Conservation (phyloP, 2,329 filamentous ascomycete species). For the Monosporascus sp. region DNA sequence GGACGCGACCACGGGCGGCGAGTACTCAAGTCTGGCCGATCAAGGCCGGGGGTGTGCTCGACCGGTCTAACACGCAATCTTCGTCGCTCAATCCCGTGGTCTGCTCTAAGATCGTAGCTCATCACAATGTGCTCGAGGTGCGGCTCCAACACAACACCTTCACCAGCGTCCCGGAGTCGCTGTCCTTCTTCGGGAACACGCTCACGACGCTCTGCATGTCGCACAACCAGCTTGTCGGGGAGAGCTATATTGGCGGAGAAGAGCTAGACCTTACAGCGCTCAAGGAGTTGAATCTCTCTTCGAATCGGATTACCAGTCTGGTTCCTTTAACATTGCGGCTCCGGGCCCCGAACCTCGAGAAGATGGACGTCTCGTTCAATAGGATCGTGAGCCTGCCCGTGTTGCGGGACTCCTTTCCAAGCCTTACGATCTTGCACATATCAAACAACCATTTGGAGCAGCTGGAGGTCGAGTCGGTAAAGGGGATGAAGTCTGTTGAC, state of each 20-base stretch:
- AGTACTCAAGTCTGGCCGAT: constrained; percentile 47
- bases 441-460: constrained; percentile 75
- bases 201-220: constrained; percentile 69
- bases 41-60: constrained; percentile 58
- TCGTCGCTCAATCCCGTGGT: constrained; percentile 53
- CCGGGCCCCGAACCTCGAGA: constrained; percentile 67
- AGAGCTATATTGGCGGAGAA: constrained; percentile 56
- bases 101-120: constrained; percentile 49
- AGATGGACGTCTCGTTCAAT: constrained; percentile 78
- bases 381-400: constrained; percentile 65
- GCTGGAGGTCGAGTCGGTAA: constrained; percentile 66
- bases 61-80: constrained; percentile 62
- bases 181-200: constrained; percentile 66
- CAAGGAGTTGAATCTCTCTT: constrained; percentile 68
- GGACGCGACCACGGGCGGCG: constrained; percentile 43
- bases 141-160: constrained; percentile 76
- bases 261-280: constrained; percentile 66
- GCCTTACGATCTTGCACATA: constrained; percentile 63
- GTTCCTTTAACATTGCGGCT: constrained; percentile 60
- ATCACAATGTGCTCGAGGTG: constrained; percentile 48
- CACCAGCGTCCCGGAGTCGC: constrained; percentile 60
- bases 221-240: constrained; percentile 64
- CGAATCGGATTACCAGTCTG: constrained; percentile 68
- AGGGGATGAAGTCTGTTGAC: constrained; percentile 70
- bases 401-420: constrained; percentile 63